Percentiles rank a stretch among this genome's conserved stretches.
Conservation (phyloP, 2,329 filamentous ascomycete genomes). For the Xylariomycetidae sp. region DNA sequence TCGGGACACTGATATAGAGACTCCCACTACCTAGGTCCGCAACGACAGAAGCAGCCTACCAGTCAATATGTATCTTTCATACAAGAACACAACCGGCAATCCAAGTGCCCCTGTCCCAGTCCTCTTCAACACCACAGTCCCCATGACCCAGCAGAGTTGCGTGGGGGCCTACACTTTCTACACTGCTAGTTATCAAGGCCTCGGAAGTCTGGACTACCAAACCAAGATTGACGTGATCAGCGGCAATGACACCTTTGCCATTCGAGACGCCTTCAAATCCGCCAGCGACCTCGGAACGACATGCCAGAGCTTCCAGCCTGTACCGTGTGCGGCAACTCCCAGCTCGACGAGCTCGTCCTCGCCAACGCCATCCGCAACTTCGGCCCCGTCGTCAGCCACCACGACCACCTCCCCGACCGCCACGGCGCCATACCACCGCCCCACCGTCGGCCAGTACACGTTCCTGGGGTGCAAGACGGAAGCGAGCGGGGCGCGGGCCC, state of each 20-base stretch:
- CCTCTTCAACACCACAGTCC: slow-evolving; percentile 31
- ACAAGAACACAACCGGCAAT: slow-evolving; percentile 32
- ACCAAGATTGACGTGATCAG: slow-evolving; percentile 40
- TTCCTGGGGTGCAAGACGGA: slow-evolving; percentile 46
- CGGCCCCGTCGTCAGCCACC: neutral
- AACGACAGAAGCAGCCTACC: slow-evolving; percentile 39
- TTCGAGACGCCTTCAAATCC: slow-evolving; percentile 43
- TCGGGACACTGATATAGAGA: too few species aligned
- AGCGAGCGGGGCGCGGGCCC: slow-evolving; percentile 32
- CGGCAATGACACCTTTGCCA: slow-evolving; percentile 27
- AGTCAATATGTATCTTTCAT: slow-evolving; percentile 36
- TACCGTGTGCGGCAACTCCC: slow-evolving; percentile 13
- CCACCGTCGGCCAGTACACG: slow-evolving; percentile 36
- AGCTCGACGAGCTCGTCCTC: slow-evolving; percentile 14
- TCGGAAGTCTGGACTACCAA: slow-evolving; percentile 38
- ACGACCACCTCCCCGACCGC: slow-evolving; percentile 20
- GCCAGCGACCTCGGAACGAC: slow-evolving; percentile 37
- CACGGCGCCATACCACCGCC: slow-evolving; percentile 31
- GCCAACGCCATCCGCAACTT: neutral
- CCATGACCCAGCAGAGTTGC: slow-evolving; percentile 37
- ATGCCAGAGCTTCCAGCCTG: slow-evolving; percentile 35
- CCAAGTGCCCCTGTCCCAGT: slow-evolving; percentile 36
- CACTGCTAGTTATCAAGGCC: slow-evolving; percentile 34
- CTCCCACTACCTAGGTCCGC: slow-evolving; percentile 35
- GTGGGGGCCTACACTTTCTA: slow-evolving; percentile 45